Evolutionary conservation across 2,329 filamentous ascomycete genomes (phyloP), one percentile per base, ranked within the genome.

Genomic region (Botryosphaeria agaves): DNA sequence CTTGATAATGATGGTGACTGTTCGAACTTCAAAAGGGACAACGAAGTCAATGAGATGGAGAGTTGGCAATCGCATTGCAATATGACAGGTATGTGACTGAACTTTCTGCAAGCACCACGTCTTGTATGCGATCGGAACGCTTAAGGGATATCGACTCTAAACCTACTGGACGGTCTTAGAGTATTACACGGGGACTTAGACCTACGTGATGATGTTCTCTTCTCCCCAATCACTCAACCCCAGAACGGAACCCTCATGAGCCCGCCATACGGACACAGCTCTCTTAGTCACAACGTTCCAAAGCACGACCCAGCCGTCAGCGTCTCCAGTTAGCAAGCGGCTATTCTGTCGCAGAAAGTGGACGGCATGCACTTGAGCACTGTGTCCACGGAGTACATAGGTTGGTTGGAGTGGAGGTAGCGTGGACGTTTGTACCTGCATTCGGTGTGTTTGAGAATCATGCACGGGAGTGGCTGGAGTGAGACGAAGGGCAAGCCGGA

Each of bases 231-330:
- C 72, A 28, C 65, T 65, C 24, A 89, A 62, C 3, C 76, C 80
- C 11, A 95, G 62, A 17, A 95, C 74, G 14, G 81, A 69, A 19
- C 69, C 76, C 26, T 71, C 62, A 51, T 98, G 89, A 1, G 83
- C 80, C 44, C 70, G 76, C 89, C 89, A 98, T 3, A 89, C 81
- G 2, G 77, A 81, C 6, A 72, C 64, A 0, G 87, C 71, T 19
- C 89, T 69, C 61, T 91, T 85, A 30, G 75, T 80, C 16, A 76
- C 67, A 23, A 92, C 59, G 47, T 81, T 76, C 89, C 89, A 98
- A 14, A 84, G 57, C 5, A 92, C 68, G 19, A 93, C 63, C 65
- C 78, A 94, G 35, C 89, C 89, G 25, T 93, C 80, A 6, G 83
- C 80, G 54, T 98, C 89, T 20, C 80, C 87, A 1, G 83, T 89